A percentile compares a stretch with the other conserved stretches of the same genome.
Conservation (phyloP, 305 asterid genomes). For the Plantago coronopus region DNA sequence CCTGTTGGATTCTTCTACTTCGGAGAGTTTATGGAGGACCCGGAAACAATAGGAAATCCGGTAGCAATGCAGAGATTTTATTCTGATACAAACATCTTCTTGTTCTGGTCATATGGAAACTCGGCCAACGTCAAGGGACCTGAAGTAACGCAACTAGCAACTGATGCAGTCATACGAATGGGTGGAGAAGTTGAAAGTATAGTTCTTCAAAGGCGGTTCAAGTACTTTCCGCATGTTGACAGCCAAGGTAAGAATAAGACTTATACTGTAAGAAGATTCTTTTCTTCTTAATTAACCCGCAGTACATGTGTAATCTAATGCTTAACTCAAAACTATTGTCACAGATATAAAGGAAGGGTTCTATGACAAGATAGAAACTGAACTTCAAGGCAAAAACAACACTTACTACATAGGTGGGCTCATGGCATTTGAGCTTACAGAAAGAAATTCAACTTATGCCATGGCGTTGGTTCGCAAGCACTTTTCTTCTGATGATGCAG, state of each 20-base stretch:
- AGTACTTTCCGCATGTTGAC: conserved; percentile 70
- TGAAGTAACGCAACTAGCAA: conserved; percentile 48
- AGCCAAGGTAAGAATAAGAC: conserved; percentile 47
- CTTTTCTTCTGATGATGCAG: conserved; percentile 49
- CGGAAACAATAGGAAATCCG: conserved; percentile 66
- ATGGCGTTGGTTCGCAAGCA: conserved; percentile 56
- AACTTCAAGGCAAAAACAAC: conserved; percentile 67
- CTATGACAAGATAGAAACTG: conserved; percentile 53
- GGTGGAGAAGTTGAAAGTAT: conserved; percentile 51
- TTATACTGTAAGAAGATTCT: too few species aligned
- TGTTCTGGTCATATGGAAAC: conserved; percentile 87
- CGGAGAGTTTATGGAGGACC: conserved; percentile 69
- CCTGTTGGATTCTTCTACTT: conserved; percentile 79
- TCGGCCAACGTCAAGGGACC: conserved; percentile 43
- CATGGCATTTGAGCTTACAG: conserved; percentile 83
- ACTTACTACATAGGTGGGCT: conserved; percentile 76
- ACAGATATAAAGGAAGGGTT: conserved; percentile 71
- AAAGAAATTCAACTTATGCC: conserved; percentile 71
- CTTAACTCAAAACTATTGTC: conserved; percentile 5
- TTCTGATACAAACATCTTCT: conserved; percentile 51
- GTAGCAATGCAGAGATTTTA: conserved; percentile 79
- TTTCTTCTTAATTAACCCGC: neutral
- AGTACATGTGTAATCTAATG: conserved; percentile 1
- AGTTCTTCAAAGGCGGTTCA: conserved; percentile 58
- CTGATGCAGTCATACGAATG: conserved; percentile 59